Conservation (phyloP, 306 rosid genomes). For the Luffa aegyptiaca region DNA sequence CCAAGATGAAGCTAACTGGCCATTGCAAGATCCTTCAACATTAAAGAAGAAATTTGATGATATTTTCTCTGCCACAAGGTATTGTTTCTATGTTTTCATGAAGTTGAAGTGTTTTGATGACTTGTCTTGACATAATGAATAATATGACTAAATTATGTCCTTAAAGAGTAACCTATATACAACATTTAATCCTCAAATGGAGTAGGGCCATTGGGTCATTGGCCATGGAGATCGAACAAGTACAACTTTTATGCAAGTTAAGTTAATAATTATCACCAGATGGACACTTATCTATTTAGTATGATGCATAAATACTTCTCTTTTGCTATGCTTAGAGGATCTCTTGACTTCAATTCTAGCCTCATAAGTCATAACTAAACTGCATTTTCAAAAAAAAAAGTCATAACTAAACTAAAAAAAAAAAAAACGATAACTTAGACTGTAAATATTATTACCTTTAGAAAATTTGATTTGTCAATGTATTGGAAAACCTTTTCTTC, state of each 20-base stretch:
- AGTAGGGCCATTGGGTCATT: background rate
- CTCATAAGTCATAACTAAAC: background rate
- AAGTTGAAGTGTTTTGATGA: background rate
- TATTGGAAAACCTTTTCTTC: background rate
- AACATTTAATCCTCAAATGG: background rate
- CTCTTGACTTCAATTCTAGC: background rate
- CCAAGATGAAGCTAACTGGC: constrained; percentile 99
- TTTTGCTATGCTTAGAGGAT: background rate
- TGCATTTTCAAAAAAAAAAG: no score
- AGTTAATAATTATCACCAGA: background rate
- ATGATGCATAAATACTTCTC: background rate
- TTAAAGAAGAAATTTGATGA: constrained; percentile 90
- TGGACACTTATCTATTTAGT: background rate
- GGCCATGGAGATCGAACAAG: background rate
- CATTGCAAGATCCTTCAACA: constrained; percentile 94
- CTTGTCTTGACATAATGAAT: background rate
- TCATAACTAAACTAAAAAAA: background rate
- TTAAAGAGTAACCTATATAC: background rate
- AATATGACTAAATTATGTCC: background rate
- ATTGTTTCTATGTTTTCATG: constrained; percentile 8
- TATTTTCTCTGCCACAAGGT: constrained; percentile 93
- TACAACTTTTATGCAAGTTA: background rate
- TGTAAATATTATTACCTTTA: background rate
- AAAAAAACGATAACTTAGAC: no score
- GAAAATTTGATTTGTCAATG: background rate